Base-by-base conservation (phyloP, 257 asterid species). In the Pogostemon cablin region DNA sequence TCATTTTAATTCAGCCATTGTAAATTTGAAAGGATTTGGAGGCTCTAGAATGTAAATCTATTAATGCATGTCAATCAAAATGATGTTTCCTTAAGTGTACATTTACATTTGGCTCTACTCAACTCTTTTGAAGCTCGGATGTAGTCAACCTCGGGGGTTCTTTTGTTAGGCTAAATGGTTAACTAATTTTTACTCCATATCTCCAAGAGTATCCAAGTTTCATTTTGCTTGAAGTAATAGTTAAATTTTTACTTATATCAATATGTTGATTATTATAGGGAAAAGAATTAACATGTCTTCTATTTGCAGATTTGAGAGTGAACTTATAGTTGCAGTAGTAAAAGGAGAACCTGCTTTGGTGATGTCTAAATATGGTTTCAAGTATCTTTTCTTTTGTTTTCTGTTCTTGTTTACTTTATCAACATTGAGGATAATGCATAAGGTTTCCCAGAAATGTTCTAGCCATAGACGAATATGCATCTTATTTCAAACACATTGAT, bases 301-400 rank as follows among this genome's bases (percentile, higher is more conserved):
- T 53, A 70, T 46, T 47, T 65, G 72, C 90, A 90, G 98, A 81
- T 93, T 72, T 84, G 89, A 80, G 78, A 81, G 86, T 75, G 91
- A 85, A 67, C 84, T 87, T 32, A 35, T 85, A 67, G 71, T 89
- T 72, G 96, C 97, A 42, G 96, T 84, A 65, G 97, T 97, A 66
- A 93, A 93, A 84, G 97, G 96, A 77, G 91, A 89, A 80, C 97
- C 98, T 60, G 95, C 83, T 5, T 10, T 47, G 53, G 98, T 91
- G 78, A 88, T 91, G 96, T 85, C 91, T 68, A 96, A 85, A 79
- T 93, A 88, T 82, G 98, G 98, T 48, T 93, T 87, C 73, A 88
- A 85, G 98, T 90, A 87, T 69, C 32, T 63, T 55, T 40, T 48
- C 52, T 20, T 59, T 32, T 55, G 47, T 68, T 44, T 42, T 46